phyloP scores from a whole-genome alignment of 1,284 basidiomycete species.

The Boletus albobrunnescens region DNA sequence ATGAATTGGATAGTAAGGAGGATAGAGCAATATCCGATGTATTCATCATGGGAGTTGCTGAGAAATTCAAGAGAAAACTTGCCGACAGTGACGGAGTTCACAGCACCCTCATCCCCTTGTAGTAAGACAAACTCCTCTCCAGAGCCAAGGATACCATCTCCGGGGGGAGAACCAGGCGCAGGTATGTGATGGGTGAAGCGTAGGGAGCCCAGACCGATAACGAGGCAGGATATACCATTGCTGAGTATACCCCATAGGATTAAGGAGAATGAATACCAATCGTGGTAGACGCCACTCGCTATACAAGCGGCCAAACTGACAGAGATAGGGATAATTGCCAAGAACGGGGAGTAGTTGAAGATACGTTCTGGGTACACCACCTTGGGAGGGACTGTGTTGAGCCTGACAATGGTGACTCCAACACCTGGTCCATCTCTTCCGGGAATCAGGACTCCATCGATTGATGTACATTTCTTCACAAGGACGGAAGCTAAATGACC shows the following conservation, averaged over 20 bases:
- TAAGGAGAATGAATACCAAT: slow-evolving; percentile 28
- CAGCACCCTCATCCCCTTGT: slow-evolving; percentile 23
- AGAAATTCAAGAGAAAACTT: slow-evolving; percentile 21
- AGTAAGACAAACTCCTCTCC: slow-evolving; percentile 17
- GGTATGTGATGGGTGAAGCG: slow-evolving; percentile 22
- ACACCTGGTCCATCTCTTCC: slow-evolving; percentile 20
- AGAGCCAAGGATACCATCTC: slow-evolving; percentile 23
- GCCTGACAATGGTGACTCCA: slow-evolving; percentile 20
- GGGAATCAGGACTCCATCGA: background rate
- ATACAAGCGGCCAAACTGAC: slow-evolving; percentile 19
- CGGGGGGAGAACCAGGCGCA: slow-evolving; percentile 17
- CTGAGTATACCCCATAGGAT: slow-evolving; percentile 31
- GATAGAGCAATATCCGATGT: slow-evolving; percentile 21
- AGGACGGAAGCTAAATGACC: slow-evolving; percentile 16
- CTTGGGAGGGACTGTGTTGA: slow-evolving; percentile 10
- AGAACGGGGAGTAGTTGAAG: slow-evolving; percentile 10
- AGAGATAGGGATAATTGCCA: slow-evolving; percentile 20
- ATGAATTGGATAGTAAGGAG: slow-evolving; percentile 28
- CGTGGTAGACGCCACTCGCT: slow-evolving; percentile 17
- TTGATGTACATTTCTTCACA: slow-evolving; percentile 13
- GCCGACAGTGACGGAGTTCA: slow-evolving; percentile 26
- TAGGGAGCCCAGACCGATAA: slow-evolving; percentile 24
- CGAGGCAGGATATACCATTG: slow-evolving; percentile 26
- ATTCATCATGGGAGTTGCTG: slow-evolving; percentile 9
- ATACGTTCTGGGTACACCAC: slow-evolving; percentile 8